Conservation (phyloP, 495 filamentous ascomycete species). For the Penicillium pulvis region DNA sequence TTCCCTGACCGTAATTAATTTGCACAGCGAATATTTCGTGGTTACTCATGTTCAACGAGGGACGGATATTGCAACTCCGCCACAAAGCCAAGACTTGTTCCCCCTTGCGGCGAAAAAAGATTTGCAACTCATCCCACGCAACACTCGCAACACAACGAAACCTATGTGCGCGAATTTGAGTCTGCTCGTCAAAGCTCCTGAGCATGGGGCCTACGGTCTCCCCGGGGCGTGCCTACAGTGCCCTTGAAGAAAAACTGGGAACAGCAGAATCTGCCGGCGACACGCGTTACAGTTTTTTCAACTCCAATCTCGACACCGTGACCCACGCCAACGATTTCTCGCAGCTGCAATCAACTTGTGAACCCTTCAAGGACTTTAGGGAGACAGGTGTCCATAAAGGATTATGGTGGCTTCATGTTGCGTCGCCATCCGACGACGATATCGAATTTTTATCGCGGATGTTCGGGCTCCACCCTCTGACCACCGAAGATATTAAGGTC, state of each 20-base stretch:
- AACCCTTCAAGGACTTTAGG: slow-evolving; percentile 2
- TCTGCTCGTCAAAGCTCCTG: not conserved
- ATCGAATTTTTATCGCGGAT: slow-evolving; percentile 76
- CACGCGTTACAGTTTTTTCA: slow-evolving; percentile 8
- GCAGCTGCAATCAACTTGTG: not conserved
- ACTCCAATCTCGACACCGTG: not conserved
- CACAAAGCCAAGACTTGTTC: not conserved
- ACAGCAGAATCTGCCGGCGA: not conserved
- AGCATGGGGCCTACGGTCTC: not conserved
- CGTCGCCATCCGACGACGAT: slow-evolving; percentile 80
- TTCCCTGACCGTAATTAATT: too few relatives aligned
- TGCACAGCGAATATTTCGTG: not conserved
- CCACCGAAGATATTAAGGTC: slow-evolving; percentile 87
- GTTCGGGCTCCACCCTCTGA: slow-evolving; percentile 86
- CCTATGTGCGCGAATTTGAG: not conserved
- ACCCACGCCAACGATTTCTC: not conserved
- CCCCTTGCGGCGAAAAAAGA: not conserved
- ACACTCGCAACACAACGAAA: not conserved
- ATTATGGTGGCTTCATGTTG: slow-evolving; percentile 89
- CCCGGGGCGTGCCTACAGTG: not conserved
- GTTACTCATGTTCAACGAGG: not conserved
- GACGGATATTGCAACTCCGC: not conserved
- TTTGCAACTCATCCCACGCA: not conserved
- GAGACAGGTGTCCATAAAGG: slow-evolving; percentile 58
- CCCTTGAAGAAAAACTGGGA: not conserved